A percentile compares a stretch with the other conserved stretches of the same genome.
These are phyloP conservation scores for Colletotrichum lupini DNA, from an alignment of 2,329 filamentous ascomycete species.

Conservation along the genomic window DNA sequence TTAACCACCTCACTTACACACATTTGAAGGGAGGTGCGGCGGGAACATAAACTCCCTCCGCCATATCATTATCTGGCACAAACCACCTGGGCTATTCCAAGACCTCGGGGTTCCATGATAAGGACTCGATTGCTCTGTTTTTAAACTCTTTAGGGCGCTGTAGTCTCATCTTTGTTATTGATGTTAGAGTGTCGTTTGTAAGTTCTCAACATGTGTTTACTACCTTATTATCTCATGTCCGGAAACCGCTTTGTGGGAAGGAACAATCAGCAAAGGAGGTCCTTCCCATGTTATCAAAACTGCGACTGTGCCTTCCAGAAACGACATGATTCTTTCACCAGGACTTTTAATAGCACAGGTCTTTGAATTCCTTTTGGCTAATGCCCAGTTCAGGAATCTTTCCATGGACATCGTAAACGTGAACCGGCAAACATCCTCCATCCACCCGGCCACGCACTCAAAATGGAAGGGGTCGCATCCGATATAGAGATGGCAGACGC, in stretches of 20 bases:
- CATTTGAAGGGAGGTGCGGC: conserved; percentile 2
- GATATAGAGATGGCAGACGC: conserved; percentile 33
- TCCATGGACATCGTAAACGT: neutral
- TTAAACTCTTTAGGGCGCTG: neutral
- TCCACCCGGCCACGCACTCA: neutral
- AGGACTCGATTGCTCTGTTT: neutral
- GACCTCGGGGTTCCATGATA: neutral
- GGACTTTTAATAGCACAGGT: neutral
- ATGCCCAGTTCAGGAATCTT: neutral
- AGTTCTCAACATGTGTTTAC: neutral
- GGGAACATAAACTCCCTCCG: neutral
- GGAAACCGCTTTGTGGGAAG: neutral
- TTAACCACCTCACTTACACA: conserved; percentile 1
- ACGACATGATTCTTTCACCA: neutral
- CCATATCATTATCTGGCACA: neutral
- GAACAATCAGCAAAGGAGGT: neutral
- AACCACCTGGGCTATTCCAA: neutral
- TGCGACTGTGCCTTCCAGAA: neutral
- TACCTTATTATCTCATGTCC: too few relatives aligned
- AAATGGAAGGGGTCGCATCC: conserved; percentile 20
- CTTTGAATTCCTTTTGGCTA: neutral
- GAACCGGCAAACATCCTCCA: neutral
- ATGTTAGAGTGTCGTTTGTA: neutral
- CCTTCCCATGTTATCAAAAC: neutral
- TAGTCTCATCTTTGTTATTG: neutral